These are phyloP conservation scores for Wickerhamiella domercqiae DNA, from an alignment of 805 yeast genomes.

Conservation along the genomic window DNA sequence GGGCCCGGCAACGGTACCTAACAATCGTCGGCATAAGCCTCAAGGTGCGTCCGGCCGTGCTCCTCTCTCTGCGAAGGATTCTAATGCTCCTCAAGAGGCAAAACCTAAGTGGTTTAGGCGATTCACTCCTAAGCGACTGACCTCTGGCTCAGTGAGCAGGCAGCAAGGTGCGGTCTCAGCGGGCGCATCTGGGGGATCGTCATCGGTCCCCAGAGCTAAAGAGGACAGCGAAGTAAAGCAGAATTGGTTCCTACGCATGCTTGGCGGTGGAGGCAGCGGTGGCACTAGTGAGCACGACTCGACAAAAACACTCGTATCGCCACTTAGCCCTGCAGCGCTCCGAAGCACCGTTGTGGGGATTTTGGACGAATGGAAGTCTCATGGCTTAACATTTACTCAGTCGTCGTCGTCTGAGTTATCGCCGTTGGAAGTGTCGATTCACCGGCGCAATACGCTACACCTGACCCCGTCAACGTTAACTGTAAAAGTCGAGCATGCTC, in stretches of 20 bases:
- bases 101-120: not conserved
- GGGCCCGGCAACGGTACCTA: not conserved
- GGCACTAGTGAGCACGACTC: conserved; percentile 7
- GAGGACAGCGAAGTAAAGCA: conserved; percentile 20
- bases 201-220: not conserved
- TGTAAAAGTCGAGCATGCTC: conserved; percentile 15
- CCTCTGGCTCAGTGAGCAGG: conserved; percentile 1
- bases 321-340: conserved; percentile 18
- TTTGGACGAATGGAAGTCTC: conserved; percentile 24
- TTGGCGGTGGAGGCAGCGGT: conserved; percentile 11
- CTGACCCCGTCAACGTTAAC: conserved; percentile 22
- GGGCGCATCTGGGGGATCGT: not conserved
- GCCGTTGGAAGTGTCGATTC: conserved; percentile 21
- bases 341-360: conserved; percentile 21
- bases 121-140: conserved; percentile 1
- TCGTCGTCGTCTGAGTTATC: conserved; percentile 18
- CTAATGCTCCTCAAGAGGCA: not conserved
- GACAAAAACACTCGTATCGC: conserved; percentile 18
- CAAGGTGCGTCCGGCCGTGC: not conserved
- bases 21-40: not conserved
- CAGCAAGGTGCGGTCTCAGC: conserved; percentile 2
- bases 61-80: not conserved
- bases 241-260: conserved; percentile 26
- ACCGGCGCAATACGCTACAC: conserved; percentile 23
- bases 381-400: conserved; percentile 21